Evolutionary conservation across 768 basidiomycete genomes (phyloP), one percentile per base, ranked within the genome.

Genomic region (Suillus variegatus): DNA sequence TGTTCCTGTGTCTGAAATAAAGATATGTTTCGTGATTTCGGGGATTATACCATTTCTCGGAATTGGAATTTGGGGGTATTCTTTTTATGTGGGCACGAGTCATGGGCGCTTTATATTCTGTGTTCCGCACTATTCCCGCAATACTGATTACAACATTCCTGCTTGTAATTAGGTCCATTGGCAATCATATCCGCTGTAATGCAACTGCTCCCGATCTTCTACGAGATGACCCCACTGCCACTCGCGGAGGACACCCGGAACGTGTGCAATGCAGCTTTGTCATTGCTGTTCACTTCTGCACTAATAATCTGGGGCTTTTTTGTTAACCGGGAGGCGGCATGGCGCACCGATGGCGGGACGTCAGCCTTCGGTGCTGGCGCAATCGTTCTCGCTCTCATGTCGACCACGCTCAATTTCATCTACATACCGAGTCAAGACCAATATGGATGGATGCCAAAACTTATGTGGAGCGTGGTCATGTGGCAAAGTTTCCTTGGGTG

Each of bases 401-500:
- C 91, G 63, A 95, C 94, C 4, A 88, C 85, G 0, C 89, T 97
- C 76, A 94, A 96, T 66, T 92, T 98, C 70, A 75, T 96, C 10
- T 94, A 95, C 71, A 91, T 99, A 46, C 89, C 90, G 12, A 81
- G 81, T 62, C 88, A 92, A 71, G 91, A 97, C 67, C 88, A 94
- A 70, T 92, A 93, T 67, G 81, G 87, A n/a, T 99, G 97, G 97
- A 83, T 98, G 64, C 93, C 94, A 0, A 87, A 89, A 28, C 82
- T 98, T 61, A 87, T 94, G 77, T 96, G 94, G 88, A 89, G 92
- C 9, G 88, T 97, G 60, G 87, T 98, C 13, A 85, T 99, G 22
- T 99, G 97, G 97, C 97, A 99, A 82, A 94, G 88, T 76, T 97
- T 96, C 77, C 78, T 97, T 25, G 95, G 93, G 0, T 98, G 94